Conservation (phyloP, 2,329 filamentous ascomycete genomes). For the Botrytis galanthina region DNA sequence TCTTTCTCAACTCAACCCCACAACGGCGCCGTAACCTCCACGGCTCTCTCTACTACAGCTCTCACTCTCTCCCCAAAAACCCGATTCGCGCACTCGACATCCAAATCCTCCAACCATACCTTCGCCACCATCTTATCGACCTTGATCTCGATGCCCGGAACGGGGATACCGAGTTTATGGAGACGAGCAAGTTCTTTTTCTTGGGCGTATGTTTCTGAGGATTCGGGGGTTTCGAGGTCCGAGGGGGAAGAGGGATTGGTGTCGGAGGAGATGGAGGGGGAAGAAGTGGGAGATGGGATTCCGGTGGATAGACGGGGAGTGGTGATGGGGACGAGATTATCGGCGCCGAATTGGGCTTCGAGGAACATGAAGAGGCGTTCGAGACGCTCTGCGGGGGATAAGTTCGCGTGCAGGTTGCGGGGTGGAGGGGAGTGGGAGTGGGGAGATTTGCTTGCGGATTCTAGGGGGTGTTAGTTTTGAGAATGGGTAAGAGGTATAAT, state of each 20-base stretch:
- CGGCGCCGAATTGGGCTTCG: constrained; percentile 89
- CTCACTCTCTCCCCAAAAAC: constrained; percentile 80
- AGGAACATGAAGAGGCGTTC: constrained; percentile 91
- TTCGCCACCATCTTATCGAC: constrained; percentile 85
- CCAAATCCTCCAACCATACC: constrained; percentile 88
- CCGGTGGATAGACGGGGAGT: constrained; percentile 51
- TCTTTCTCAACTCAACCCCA: constrained; percentile 37
- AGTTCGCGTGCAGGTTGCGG: constrained; percentile 70
- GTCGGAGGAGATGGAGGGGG: not conserved
- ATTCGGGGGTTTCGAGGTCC: not conserved
- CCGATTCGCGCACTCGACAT: constrained; percentile 80
- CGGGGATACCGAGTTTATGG: constrained; percentile 81
- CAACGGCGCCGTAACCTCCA: constrained; percentile 80
- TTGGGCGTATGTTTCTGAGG: constrained; percentile 35
- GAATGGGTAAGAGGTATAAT: constrained; percentile 5
- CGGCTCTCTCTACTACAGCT: constrained; percentile 84
- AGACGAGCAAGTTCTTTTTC: constrained; percentile 72
- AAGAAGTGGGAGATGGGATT: not conserved
- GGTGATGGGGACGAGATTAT: constrained; percentile 76
- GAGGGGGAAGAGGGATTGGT: not conserved
- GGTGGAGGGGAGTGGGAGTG: constrained; percentile 45
- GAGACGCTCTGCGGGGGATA: constrained; percentile 73
- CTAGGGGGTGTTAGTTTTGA: constrained; percentile 39
- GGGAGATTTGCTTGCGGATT: constrained; percentile 57
- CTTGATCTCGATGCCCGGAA: constrained; percentile 82